Evolutionary conservation across 495 filamentous ascomycete genomes (phyloP).

Genomic region (Bombardia bombarda): DNA sequence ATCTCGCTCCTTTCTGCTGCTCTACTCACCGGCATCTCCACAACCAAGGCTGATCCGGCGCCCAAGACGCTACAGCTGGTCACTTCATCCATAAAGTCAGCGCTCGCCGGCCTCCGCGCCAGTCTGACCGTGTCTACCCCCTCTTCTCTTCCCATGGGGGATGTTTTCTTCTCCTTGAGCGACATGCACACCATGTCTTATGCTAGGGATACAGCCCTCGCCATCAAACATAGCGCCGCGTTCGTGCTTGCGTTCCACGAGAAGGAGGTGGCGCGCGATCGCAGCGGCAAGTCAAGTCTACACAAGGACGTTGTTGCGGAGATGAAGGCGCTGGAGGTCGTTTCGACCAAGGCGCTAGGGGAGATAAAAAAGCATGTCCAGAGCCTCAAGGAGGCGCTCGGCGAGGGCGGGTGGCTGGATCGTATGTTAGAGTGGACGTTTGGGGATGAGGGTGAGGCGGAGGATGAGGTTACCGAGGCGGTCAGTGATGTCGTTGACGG

Average conservation of each 20-base stretch:
- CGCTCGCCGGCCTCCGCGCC: slow-evolving; percentile 16
- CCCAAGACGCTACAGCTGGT: slow-evolving; percentile 9
- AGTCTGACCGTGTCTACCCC: slow-evolving; percentile 1
- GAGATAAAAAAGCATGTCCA: slow-evolving; percentile 25
- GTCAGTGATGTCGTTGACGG: slow-evolving; percentile 20
- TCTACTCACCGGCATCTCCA: slow-evolving; percentile 16
- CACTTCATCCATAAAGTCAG: slow-evolving; percentile 8
- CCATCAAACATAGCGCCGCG: slow-evolving; percentile 21
- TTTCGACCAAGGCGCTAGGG: slow-evolving; percentile 18
- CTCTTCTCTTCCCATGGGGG: not conserved
- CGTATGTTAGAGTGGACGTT: slow-evolving; percentile 19
- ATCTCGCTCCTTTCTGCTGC: slow-evolving; percentile 18
- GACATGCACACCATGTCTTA: slow-evolving; percentile 22
- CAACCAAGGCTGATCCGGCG: slow-evolving; percentile 11
- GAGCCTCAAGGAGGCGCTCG: slow-evolving; percentile 21
- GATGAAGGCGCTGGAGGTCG: slow-evolving; percentile 26
- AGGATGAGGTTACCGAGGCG: slow-evolving; percentile 12
- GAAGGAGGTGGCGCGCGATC: slow-evolving; percentile 28
- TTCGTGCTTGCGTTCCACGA: slow-evolving; percentile 28
- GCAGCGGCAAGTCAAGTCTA: slow-evolving; percentile 24
- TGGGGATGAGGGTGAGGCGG: slow-evolving; percentile 6
- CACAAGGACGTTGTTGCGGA: slow-evolving; percentile 27
- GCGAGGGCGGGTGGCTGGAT: slow-evolving; percentile 34
- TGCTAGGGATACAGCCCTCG: slow-evolving; percentile 30
- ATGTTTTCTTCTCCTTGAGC: slow-evolving; percentile 7